A percentile compares a stretch with the other conserved stretches of the same genome.
Evolutionary conservation across 2,329 filamentous ascomycete genomes (phyloP).

Genomic region (Phaeosphaeriaceae sp.): DNA sequence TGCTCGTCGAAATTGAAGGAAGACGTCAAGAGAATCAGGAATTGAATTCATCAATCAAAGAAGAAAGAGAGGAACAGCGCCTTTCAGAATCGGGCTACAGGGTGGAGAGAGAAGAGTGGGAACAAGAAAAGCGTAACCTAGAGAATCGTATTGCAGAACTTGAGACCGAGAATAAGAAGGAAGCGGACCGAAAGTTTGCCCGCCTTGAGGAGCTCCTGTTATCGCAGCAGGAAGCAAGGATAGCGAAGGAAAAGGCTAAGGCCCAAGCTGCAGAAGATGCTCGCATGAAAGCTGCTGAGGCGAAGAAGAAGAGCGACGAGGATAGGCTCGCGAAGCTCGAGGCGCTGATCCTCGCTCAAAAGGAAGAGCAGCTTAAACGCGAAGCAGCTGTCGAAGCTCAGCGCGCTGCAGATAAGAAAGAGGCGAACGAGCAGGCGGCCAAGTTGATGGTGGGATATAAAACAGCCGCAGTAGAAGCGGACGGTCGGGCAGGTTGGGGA

Average conservation of each 20-base stretch:
- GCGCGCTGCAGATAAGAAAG: conserved; percentile 53
- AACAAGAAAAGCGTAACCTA: no score
- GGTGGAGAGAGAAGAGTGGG: background rate
- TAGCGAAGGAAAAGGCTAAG: conserved; percentile 45
- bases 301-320: conserved; percentile 47
- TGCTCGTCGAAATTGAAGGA: background rate
- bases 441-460: no score
- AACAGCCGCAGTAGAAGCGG: conserved; percentile 14
- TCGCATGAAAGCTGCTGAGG: conserved; percentile 32
- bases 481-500: no score
- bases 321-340: conserved; percentile 43
- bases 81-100: background rate
- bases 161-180: conserved; percentile 18
- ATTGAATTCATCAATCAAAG: background rate
- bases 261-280: conserved; percentile 43
- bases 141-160: no score
- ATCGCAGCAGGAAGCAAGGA: conserved; percentile 42
- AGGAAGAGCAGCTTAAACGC: conserved; percentile 49
- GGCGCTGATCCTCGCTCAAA: conserved; percentile 50
- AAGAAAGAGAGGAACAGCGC: background rate
- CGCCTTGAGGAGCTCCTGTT: conserved; percentile 47
- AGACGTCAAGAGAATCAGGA: background rate
- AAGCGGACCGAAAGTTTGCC: conserved; percentile 44
- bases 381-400: conserved; percentile 43
- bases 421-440: no score